phyloP scores from a whole-genome alignment of 306 rosid species.

The Trifolium repens region DNA sequence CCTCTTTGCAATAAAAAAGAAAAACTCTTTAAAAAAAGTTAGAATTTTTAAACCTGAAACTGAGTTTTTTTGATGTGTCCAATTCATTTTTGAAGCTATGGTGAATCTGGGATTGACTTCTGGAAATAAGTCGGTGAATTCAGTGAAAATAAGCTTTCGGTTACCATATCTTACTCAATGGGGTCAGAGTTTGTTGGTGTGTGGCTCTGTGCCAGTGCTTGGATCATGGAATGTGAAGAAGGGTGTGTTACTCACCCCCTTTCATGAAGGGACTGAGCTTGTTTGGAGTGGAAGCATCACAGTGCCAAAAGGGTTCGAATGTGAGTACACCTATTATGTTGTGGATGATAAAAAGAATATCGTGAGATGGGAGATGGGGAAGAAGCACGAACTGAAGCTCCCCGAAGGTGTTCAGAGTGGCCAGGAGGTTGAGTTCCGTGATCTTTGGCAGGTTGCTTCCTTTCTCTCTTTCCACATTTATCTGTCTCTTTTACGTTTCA shows the following conservation, averaged over 20 bases:
- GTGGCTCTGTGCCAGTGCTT: conserved; percentile 81
- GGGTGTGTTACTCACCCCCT: conserved; percentile 73
- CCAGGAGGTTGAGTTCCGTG: conserved; percentile 72
- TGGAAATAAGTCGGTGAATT: conserved; percentile 55
- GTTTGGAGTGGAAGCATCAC: conserved; percentile 77
- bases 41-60: conserved; percentile 19
- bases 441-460: conserved; percentile 92
- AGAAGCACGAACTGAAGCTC: conserved; percentile 61
- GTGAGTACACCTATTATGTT: conserved; percentile 81
- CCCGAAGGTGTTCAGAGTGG: conserved; percentile 71
- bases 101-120: conserved; percentile 64
- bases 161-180: conserved; percentile 84
- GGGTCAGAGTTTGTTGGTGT: conserved; percentile 87
- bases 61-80: conserved; percentile 40
- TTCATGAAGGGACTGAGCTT: conserved; percentile 75
- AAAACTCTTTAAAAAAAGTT: no score
- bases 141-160: conserved; percentile 75
- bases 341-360: conserved; percentile 74
- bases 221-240: conserved; percentile 93
- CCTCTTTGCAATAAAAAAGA: no score
- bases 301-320: conserved; percentile 66
- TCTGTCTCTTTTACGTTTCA: not conserved
- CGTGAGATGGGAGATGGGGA: conserved; percentile 82
- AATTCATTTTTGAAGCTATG: conserved; percentile 58
- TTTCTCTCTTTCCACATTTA: conserved; percentile 34